Conservation (phyloP, 1,284 basidiomycete species). For the Puccinia coronata region DNA sequence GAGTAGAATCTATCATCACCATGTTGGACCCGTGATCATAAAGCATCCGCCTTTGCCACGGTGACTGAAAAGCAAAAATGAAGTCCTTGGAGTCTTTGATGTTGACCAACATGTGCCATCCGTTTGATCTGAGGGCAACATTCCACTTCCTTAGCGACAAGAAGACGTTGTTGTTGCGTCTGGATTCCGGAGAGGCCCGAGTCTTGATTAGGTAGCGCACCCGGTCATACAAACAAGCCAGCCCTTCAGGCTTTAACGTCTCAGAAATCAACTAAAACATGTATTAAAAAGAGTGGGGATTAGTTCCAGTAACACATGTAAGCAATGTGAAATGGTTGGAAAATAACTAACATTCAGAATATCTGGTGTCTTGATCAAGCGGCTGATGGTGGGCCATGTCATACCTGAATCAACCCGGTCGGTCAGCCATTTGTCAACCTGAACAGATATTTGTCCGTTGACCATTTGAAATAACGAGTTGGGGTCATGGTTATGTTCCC, state of each 20-base stretch:
- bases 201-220: too few relatives aligned
- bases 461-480: not conserved
- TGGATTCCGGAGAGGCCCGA: not conserved
- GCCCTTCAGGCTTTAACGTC: too few relatives aligned
- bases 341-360: too few relatives aligned
- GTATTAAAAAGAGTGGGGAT: too few relatives aligned
- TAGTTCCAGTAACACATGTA: too few relatives aligned
- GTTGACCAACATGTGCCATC: too few relatives aligned
- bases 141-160: not conserved
- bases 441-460: not conserved
- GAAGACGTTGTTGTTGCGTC: not conserved
- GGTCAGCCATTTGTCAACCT: not conserved
- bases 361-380: not conserved
- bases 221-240: not conserved
- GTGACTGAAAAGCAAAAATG: not conserved
- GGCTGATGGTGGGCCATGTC: not conserved
- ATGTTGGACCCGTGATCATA: not conserved
- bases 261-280: too few relatives aligned
- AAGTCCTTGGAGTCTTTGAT: not conserved
- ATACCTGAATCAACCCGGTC: not conserved
- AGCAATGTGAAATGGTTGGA: not conserved
- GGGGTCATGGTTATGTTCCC: conserved; percentile 2
- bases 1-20: not conserved
- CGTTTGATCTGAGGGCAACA: not conserved
- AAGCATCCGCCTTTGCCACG: not conserved